Evolutionary conservation across 768 basidiomycete species (phyloP), one percentile per base, ranked within the genome.

Genomic region (Scleroderma citrinum): DNA sequence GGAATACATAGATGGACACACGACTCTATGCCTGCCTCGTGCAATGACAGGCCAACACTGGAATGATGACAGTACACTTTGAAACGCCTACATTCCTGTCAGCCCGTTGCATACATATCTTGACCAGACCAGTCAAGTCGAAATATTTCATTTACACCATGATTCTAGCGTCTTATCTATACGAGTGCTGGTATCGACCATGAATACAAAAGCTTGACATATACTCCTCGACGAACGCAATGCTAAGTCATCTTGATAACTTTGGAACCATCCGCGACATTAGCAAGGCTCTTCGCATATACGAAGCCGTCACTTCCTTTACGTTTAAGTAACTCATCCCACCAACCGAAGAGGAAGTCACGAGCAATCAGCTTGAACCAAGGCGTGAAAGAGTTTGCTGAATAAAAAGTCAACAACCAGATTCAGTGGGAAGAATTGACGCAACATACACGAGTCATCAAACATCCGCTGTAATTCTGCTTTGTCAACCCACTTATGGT

Each of bases 331-430:
- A 99, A 81, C 52, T 87, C 85, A 60, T 96, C 92, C 96, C 96
- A 99, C 96, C 96, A 99, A 20, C 89, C 91, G 63, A 94, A 98
- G 37, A 99, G 76, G 69, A 95, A 95, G 65, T 97, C 92, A 3
- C 93, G 82, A 2, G 92, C 93, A 61, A 99, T 98, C 24, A 98
- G 82, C 67, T 93, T 91, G 82, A 99, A 99, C 96, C 96, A 99
- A 0, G 96, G 96, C 7, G 96, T 99, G 68, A 99, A 99, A 2
- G 78, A 80, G 65, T 90, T 90, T 49, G 69, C 92, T 95, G 59
- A 5, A 7, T 50, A 17, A 19, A 32, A 51, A 48, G 20, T 23
- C 26, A 37, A 30, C 17, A 39, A 29, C 29, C 24, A 6, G 34
- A 29, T 51, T 47, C 19, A 47, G 29, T 31, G 17, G 16, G 45